Base-by-base conservation (phyloP, 306 rosid genomes). In the Ochetophila trinervis region DNA sequence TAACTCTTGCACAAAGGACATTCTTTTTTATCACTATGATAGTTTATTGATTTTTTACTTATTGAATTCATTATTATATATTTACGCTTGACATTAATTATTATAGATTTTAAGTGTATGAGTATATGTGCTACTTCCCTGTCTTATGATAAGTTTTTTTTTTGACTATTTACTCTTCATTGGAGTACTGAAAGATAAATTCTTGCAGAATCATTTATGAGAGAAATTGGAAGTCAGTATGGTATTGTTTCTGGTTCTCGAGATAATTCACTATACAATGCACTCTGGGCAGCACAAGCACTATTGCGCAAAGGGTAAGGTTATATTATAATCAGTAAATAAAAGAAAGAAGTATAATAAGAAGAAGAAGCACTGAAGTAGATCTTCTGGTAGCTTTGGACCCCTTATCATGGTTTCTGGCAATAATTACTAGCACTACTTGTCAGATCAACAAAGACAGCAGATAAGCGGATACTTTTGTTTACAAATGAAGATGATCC, bases 401-500 rank as follows among this genome's bases (percentile, higher is more conserved):
- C 60, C 4, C 34, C n/a, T 70, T 27, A 40, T 16, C 37, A 21
- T 82, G 50, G 47, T 49, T 24, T 27, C 59, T 16, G 14, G 24
- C 70, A 40, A 59, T 51, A 63, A 70, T 72, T 57, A 19, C 6
- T 61, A 20, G 47, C 56, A 57, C 55, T 36, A 22, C 60, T 59
- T 87, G 63, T 70, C 91, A 92, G 98, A 76, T 87, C 95, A 30
- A 79, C 74, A 57, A 89, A 84, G 85, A 79, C 87, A 4, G 86
- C 81, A 32, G 87, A 89, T 60, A 92, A 92, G 65, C 95, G 96
- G 62, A 75, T 92, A 17, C 95, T 92, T 68, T 49, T 92, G 70
- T 89, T 89, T 68, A 92, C 98, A 69, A 89, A 92, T 69, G 93
- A 92, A 73, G 96, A 92, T 64, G 93, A 92, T 84, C 98, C 98